Evolutionary conservation across 352 stramenopile species (phyloP).

Genomic region (Pythium myriotylum): DNA sequence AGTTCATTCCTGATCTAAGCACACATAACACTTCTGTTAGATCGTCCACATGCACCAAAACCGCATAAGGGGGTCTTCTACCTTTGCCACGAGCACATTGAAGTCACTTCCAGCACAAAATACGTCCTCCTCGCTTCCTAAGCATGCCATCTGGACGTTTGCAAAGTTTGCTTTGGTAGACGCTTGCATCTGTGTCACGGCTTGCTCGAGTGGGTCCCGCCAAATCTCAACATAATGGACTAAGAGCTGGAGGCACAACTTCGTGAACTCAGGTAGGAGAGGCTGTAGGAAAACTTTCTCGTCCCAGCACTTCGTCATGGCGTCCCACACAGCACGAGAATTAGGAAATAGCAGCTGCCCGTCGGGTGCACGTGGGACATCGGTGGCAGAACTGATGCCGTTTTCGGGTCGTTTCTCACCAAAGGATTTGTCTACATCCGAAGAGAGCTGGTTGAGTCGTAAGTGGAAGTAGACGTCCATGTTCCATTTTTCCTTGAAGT

Average conservation of each 20-base stretch:
- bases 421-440: slow-evolving; percentile 56
- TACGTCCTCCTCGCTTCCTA: slow-evolving; percentile 67
- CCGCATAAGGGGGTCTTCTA: no score
- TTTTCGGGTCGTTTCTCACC: slow-evolving; percentile 28
- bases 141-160: slow-evolving; percentile 41
- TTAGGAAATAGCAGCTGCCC: slow-evolving; percentile 49
- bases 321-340: slow-evolving; percentile 50
- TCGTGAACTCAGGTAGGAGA: slow-evolving; percentile 65
- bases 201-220: slow-evolving; percentile 50
- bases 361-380: slow-evolving; percentile 3
- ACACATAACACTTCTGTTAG: background rate
- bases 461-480: slow-evolving; percentile 89
- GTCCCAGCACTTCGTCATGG: slow-evolving; percentile 62
- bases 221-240: slow-evolving; percentile 63
- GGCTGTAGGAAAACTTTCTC: slow-evolving; percentile 56
- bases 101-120: slow-evolving; percentile 74
- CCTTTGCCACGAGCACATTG: slow-evolving; percentile 57
- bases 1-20: slow-evolving; percentile 57
- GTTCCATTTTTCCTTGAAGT: slow-evolving; percentile 90
- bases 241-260: slow-evolving; percentile 71
- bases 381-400: slow-evolving; percentile 4
- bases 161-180: slow-evolving; percentile 53
- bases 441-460: slow-evolving; percentile 55
- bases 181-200: slow-evolving; percentile 45
- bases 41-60: background rate